Conservation (phyloP, 129 eudicot species). For the Cynara cardunculus region DNA sequence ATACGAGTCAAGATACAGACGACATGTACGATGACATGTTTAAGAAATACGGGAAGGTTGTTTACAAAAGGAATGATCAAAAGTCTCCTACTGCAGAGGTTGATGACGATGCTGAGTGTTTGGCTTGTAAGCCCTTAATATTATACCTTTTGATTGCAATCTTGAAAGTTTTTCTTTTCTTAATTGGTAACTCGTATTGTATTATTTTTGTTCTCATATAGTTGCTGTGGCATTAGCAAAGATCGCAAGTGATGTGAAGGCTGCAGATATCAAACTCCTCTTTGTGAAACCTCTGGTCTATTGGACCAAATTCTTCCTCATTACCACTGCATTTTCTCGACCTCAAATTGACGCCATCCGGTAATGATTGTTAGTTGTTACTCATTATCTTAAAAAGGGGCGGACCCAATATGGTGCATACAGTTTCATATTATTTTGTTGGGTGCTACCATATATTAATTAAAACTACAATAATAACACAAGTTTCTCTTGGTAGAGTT, state of each 20-base stretch:
- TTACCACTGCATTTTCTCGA: conserved; percentile 87
- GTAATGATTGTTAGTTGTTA: conserved; percentile 27
- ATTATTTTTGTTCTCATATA: conserved; percentile 27
- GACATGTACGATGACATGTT: conserved; percentile 87
- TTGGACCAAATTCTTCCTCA: conserved; percentile 94
- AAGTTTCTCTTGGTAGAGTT: too few relatives aligned
- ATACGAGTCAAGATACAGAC: conserved; percentile 80
- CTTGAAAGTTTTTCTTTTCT: background rate
- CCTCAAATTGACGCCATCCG: conserved; percentile 89
- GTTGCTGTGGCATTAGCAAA: conserved; percentile 95
- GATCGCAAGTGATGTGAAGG: conserved; percentile 93
- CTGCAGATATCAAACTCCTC: conserved; percentile 78
- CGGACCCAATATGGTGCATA: too few relatives aligned
- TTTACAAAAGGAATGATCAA: conserved; percentile 64
- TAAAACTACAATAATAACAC: too few relatives aligned
- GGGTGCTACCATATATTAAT: too few relatives aligned
- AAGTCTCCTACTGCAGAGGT: conserved; percentile 64
- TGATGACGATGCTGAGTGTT: conserved; percentile 94
- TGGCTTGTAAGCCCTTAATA: conserved; percentile 64
- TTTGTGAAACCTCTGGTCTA: conserved; percentile 94
- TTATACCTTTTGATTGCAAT: background rate
- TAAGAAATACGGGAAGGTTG: conserved; percentile 82
- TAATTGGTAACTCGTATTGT: background rate
- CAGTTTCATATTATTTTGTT: too few relatives aligned
- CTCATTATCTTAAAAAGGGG: background rate